These are phyloP conservation scores for Sporothrix pallida DNA, from an alignment of 2,329 filamentous ascomycete genomes.

Conservation along the genomic window DNA sequence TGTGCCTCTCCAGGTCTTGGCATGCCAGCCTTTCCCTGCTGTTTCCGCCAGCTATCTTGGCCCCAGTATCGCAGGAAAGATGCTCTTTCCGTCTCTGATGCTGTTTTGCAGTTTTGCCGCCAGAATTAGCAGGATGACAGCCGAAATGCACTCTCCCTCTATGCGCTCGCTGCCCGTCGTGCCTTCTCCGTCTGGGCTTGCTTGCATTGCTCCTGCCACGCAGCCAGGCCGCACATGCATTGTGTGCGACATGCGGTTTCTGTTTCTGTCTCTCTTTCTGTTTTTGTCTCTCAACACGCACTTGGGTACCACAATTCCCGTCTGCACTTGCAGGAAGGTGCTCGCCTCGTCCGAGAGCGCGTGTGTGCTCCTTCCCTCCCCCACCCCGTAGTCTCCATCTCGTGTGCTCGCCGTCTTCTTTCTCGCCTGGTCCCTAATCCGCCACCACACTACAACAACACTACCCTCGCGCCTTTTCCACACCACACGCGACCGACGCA, in stretches of 20 bases:
- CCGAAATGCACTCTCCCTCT: background rate
- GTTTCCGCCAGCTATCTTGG: constrained; percentile 1
- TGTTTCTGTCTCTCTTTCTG: too few relatives aligned
- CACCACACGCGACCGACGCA: constrained; percentile 18
- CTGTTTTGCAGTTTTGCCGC: background rate
- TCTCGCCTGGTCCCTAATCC: constrained; percentile 1
- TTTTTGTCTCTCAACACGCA: too few relatives aligned
- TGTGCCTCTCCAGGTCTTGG: constrained; percentile 21
- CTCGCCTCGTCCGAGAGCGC: background rate
- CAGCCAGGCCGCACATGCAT: background rate
- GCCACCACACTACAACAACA: constrained; percentile 5
- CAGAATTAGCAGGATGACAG: constrained; percentile 10
- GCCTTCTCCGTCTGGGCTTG: background rate
- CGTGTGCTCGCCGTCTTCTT: background rate
- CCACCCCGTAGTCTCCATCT: constrained; percentile 4
- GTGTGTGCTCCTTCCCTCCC: constrained; percentile 4
- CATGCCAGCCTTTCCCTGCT: background rate
- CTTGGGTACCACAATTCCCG: background rate
- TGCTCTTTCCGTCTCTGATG: background rate
- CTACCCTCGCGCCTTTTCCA: constrained; percentile 1
- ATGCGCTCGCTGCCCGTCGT: background rate
- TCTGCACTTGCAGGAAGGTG: constrained; percentile 7
- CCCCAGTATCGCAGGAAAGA: background rate
- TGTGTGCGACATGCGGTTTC: background rate
- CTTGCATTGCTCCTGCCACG: background rate